Conservation (phyloP, 2,329 filamentous ascomycete genomes). For the Diaporthe vexans region DNA sequence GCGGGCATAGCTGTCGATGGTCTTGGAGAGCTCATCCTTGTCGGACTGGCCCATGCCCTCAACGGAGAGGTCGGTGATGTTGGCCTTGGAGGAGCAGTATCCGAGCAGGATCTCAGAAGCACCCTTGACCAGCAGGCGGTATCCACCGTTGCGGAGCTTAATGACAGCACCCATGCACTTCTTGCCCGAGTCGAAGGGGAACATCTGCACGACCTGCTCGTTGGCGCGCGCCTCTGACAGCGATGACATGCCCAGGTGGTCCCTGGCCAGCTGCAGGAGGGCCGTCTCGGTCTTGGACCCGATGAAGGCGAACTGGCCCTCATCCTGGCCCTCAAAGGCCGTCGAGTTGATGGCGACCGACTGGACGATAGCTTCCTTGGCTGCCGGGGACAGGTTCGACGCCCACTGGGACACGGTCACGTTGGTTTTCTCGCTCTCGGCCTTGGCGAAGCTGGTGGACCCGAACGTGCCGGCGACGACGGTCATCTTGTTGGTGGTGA, state of each 20-base stretch:
- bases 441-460: slow-evolving; percentile 32
- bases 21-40: slow-evolving; percentile 60
- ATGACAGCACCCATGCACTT: slow-evolving; percentile 71
- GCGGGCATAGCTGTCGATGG: slow-evolving; percentile 72
- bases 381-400: slow-evolving; percentile 45
- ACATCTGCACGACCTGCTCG: slow-evolving; percentile 62
- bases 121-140: slow-evolving; percentile 67
- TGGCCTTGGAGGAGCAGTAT: slow-evolving; percentile 61
- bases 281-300: slow-evolving; percentile 72
- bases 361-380: slow-evolving; percentile 55
- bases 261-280: slow-evolving; percentile 63
- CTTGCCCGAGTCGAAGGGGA: slow-evolving; percentile 68
- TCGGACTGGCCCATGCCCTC: slow-evolving; percentile 1
- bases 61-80: slow-evolving; percentile 62
- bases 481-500: slow-evolving; percentile 83
- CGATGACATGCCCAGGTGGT: slow-evolving; percentile 64
- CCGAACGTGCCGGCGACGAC: slow-evolving; percentile 81
- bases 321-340: slow-evolving; percentile 66
- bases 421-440: not conserved
- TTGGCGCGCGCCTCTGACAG: slow-evolving; percentile 61
- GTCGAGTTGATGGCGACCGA: slow-evolving; percentile 70
- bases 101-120: slow-evolving; percentile 69
- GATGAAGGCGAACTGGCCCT: slow-evolving; percentile 61
- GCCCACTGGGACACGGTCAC: slow-evolving; percentile 50
- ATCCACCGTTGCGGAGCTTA: slow-evolving; percentile 58